These are phyloP conservation scores for Aspergillus campestris DNA, from an alignment of 495 filamentous ascomycete species.

Conservation along the genomic window DNA sequence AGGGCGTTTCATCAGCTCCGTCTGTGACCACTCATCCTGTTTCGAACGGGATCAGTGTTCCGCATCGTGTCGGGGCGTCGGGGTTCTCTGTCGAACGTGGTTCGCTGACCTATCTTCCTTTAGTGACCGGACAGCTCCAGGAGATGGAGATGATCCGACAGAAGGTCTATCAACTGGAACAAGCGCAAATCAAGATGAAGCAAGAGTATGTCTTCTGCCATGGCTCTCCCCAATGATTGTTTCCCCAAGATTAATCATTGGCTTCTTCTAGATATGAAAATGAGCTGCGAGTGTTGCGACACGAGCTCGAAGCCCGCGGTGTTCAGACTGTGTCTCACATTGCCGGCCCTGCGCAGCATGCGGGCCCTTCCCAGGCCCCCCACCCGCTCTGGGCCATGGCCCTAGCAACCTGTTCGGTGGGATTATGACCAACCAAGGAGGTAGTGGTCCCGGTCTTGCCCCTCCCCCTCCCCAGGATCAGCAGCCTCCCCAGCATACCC, in stretches of 20 bases:
- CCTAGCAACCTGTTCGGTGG: constrained; percentile 86
- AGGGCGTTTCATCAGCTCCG: background rate
- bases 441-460: constrained; percentile 78
- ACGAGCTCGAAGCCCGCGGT: constrained; percentile 82
- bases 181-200: constrained; percentile 77
- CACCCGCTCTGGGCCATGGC: constrained; percentile 83
- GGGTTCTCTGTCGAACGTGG: constrained; percentile 1
- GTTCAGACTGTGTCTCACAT: constrained; percentile 61
- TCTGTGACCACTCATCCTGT: no score
- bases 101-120: constrained; percentile 24
- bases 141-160: constrained; percentile 90
- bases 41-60: no score
- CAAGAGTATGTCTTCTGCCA: constrained; percentile 56
- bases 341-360: constrained; percentile 56
- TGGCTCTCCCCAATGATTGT: background rate
- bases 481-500: constrained; percentile 50
- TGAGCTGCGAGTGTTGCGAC: constrained; percentile 73
- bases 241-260: background rate
- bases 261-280: constrained; percentile 70
- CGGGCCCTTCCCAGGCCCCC: constrained; percentile 70
- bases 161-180: constrained; percentile 85
- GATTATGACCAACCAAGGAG: constrained; percentile 87
- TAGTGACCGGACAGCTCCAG: constrained; percentile 78
- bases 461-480: constrained; percentile 67
- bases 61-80: no score